Conservation (phyloP, 805 yeast genomes). For the Jamesozyma rosinii region DNA sequence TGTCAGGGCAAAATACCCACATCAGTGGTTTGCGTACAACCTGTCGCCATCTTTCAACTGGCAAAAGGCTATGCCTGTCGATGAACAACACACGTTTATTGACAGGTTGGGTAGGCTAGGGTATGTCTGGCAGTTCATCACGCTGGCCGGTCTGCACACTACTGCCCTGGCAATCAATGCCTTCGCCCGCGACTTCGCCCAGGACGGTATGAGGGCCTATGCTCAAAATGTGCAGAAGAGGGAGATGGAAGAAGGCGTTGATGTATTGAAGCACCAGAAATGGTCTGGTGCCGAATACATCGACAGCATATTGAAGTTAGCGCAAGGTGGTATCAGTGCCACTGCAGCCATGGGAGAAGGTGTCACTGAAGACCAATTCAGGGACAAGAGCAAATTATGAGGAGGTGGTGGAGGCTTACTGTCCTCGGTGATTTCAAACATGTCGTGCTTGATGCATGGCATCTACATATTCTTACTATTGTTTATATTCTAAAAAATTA, state of each 20-base stretch:
- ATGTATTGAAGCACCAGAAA: slow-evolving; percentile 94
- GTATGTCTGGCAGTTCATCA: slow-evolving; percentile 95
- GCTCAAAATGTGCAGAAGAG: slow-evolving; percentile 79
- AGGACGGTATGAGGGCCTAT: slow-evolving; percentile 90
- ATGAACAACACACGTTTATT: slow-evolving; percentile 87
- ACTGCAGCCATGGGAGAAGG: slow-evolving; percentile 99
- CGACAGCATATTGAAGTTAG: slow-evolving; percentile 80
- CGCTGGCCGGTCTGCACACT: slow-evolving; percentile 93
- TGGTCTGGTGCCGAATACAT: slow-evolving; percentile 99
- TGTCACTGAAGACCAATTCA: slow-evolving; percentile 95
- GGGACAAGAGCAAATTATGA: slow-evolving; percentile 22
- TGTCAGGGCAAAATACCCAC: slow-evolving; percentile 68
- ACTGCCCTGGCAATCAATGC: slow-evolving; percentile 85
- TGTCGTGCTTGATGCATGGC: background rate
- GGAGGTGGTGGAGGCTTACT: too few species aligned
- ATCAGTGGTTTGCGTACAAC: slow-evolving; percentile 95
- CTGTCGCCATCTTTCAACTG: slow-evolving; percentile 96
- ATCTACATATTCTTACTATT: background rate
- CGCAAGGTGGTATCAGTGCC: slow-evolving; percentile 87
- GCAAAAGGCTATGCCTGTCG: slow-evolving; percentile 83
- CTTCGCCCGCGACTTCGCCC: slow-evolving; percentile 68
- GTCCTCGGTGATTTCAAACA: too few species aligned
- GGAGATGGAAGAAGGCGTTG: slow-evolving; percentile 83
- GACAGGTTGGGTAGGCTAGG: slow-evolving; percentile 79
- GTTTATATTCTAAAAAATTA: background rate